Conservation (phyloP, 805 yeast genomes). For the Cyberlindnera xylosilytica region DNA sequence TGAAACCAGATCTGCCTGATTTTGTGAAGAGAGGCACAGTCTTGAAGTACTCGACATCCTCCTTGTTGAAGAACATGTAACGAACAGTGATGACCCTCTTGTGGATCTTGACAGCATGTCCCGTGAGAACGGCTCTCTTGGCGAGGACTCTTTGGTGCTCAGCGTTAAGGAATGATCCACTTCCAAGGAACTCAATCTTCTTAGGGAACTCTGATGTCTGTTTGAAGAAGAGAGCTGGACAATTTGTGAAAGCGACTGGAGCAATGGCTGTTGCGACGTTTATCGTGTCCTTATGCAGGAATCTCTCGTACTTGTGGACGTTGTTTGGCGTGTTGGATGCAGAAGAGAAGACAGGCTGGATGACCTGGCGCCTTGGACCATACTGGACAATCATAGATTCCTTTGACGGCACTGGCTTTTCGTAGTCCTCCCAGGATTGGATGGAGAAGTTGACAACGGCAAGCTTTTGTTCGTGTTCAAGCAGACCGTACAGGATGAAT, state of each 20-base stretch:
- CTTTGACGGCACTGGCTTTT: conserved; percentile 80
- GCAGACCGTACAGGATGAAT: conserved; percentile 66
- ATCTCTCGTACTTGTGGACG: conserved; percentile 83
- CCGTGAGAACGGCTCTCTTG: conserved; percentile 86
- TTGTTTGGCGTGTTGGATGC: conserved; percentile 75
- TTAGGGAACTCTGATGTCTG: conserved; percentile 43
- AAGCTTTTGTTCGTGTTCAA: conserved; percentile 82
- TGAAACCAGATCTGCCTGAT: conserved; percentile 89
- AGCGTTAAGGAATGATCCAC: conserved; percentile 84
- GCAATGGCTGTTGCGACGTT: conserved; percentile 84
- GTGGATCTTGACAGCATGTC: conserved; percentile 94
- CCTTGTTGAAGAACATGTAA: conserved; percentile 93
- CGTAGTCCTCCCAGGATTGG: conserved; percentile 87
- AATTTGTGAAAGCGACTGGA: conserved; percentile 78
- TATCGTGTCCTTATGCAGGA: conserved; percentile 71
- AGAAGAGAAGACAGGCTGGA: conserved; percentile 81
- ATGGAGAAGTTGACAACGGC: conserved; percentile 80
- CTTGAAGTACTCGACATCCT: conserved; percentile 86
- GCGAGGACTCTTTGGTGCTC: conserved; percentile 84
- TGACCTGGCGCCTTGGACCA: conserved; percentile 85
- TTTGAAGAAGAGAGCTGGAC: conserved; percentile 83
- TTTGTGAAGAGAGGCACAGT: conserved; percentile 91
- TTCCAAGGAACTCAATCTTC: conserved; percentile 70
- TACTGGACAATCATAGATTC: conserved; percentile 82
- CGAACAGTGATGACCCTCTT: conserved; percentile 87